These are phyloP conservation scores for Wallemia ichthyophaga DNA, from an alignment of 1,284 basidiomycete genomes.

Conservation along the genomic window DNA sequence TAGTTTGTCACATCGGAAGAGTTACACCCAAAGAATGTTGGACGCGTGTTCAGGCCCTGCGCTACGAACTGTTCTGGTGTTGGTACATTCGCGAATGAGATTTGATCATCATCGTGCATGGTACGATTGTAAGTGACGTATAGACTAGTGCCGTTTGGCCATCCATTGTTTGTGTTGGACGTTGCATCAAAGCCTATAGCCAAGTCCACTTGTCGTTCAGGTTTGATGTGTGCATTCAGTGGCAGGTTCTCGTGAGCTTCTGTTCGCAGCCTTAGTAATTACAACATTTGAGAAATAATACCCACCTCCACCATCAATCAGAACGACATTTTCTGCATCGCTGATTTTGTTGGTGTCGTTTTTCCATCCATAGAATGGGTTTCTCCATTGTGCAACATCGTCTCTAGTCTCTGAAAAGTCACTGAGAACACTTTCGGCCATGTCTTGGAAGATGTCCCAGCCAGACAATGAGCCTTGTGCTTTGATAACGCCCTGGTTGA, in stretches of 20 bases:
- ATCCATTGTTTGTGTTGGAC: conserved; percentile 20
- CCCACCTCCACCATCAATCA: conserved; percentile 21
- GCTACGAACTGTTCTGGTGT: conserved; percentile 23
- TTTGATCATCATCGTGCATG: conserved; percentile 10
- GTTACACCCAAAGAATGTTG: conserved; percentile 20
- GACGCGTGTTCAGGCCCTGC: conserved; percentile 21
- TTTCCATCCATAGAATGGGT: conserved; percentile 17
- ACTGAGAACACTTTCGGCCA: conserved; percentile 11
- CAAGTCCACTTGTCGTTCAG: conserved; percentile 20
- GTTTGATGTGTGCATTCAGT: conserved; percentile 18
- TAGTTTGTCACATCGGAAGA: conserved; percentile 1
- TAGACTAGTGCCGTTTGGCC: conserved; percentile 22
- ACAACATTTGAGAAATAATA: too few relatives aligned
- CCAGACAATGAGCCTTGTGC: conserved; percentile 8
- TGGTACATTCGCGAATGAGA: conserved; percentile 10
- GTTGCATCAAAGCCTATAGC: conserved; percentile 24
- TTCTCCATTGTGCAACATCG: conserved; percentile 19
- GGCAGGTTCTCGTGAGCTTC: conserved; percentile 7
- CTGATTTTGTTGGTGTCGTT: conserved; percentile 11
- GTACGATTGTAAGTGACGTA: conserved; percentile 12
- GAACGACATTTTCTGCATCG: conserved; percentile 14
- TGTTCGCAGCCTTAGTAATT: too few relatives aligned
- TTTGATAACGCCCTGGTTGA: conserved; percentile 3
- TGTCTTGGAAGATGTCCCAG: conserved; percentile 13
- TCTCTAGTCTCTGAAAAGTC: conserved; percentile 15